A percentile compares a stretch with the other conserved stretches of the same genome.
These are phyloP conservation scores for Backusella tarrabulga DNA, from an alignment of 192 early-diverging fungal genomes.

Conservation along the genomic window DNA sequence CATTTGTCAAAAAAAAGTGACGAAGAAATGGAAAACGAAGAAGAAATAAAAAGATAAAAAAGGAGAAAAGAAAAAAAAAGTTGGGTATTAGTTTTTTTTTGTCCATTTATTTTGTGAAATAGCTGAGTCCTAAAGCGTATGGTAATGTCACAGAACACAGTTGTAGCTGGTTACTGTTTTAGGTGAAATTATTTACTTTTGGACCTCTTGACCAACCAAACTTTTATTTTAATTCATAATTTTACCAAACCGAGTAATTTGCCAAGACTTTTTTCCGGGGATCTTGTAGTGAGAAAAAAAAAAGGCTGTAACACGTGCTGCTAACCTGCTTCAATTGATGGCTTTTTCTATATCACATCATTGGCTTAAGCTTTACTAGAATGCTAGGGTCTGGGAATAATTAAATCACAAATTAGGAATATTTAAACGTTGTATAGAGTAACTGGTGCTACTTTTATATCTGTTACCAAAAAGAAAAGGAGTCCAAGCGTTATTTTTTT, in stretches of 20 bases:
- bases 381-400: conserved; percentile 14
- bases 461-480: neutral
- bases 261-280: conserved; percentile 14
- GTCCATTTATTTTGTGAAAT: conserved; percentile 8
- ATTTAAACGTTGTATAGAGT: conserved; percentile 2
- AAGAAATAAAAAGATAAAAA: conserved; percentile 6
- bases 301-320: conserved; percentile 1
- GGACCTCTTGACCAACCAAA: conserved; percentile 3
- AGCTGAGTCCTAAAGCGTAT: neutral
- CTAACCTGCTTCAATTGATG: conserved; percentile 2
- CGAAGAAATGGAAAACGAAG: neutral
- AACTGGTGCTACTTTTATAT: neutral
- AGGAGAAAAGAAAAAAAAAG: neutral
- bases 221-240: conserved; percentile 8
- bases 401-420: conserved; percentile 13
- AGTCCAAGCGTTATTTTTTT: neutral
- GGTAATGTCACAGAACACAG: neutral
- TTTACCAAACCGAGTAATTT: neutral
- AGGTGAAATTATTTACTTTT: conserved; percentile 21
- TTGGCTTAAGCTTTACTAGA: neutral
- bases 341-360: neutral
- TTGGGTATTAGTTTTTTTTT: neutral
- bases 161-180: conserved; percentile 4
- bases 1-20: neutral
- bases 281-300: neutral